Evolutionary conservation across 2,329 filamentous ascomycete genomes (phyloP).

Genomic region (Balansia obtecta): DNA sequence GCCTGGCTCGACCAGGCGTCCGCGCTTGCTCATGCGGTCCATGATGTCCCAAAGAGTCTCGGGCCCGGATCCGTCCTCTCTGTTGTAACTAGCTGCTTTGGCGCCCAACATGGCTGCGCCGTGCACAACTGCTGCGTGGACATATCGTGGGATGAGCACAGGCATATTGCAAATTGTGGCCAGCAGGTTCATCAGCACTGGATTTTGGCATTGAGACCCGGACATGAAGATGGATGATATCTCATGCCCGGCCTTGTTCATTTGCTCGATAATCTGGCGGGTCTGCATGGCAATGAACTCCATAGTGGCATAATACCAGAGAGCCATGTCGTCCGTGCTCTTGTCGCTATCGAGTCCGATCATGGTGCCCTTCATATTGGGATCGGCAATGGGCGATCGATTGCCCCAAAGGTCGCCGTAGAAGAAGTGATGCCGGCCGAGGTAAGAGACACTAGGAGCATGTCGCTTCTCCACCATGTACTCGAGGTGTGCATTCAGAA

Average conservation of each 20-base stretch:
- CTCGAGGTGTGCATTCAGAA: conserved; percentile 76
- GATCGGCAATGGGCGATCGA: conserved; percentile 82
- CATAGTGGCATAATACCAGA: conserved; percentile 92
- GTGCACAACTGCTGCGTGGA: conserved; percentile 90
- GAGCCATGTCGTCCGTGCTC: conserved; percentile 71
- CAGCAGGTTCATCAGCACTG: conserved; percentile 80
- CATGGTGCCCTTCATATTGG: conserved; percentile 83
- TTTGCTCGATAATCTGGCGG: conserved; percentile 83
- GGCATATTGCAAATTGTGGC: conserved; percentile 86
- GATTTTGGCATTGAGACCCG: conserved; percentile 93
- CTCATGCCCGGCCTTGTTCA: conserved; percentile 81
- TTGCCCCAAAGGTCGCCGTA: conserved; percentile 98
- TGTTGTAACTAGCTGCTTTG: conserved; percentile 81
- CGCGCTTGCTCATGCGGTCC: conserved; percentile 93
- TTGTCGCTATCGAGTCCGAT: conserved; percentile 82
- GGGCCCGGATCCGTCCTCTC: conserved; percentile 52
- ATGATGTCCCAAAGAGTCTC: conserved; percentile 94
- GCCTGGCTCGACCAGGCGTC: conserved; percentile 67
- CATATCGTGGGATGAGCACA: conserved; percentile 84
- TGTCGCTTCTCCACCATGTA: conserved; percentile 56
- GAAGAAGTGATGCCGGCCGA: conserved; percentile 93
- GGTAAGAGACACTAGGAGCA: conserved; percentile 69
- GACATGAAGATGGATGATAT: conserved; percentile 98
- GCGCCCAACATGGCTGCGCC: conserved; percentile 97
- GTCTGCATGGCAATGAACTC: conserved; percentile 98